These are phyloP conservation scores for Cucumis hystrix DNA, from an alignment of 306 rosid genomes.

Conservation along the genomic window DNA sequence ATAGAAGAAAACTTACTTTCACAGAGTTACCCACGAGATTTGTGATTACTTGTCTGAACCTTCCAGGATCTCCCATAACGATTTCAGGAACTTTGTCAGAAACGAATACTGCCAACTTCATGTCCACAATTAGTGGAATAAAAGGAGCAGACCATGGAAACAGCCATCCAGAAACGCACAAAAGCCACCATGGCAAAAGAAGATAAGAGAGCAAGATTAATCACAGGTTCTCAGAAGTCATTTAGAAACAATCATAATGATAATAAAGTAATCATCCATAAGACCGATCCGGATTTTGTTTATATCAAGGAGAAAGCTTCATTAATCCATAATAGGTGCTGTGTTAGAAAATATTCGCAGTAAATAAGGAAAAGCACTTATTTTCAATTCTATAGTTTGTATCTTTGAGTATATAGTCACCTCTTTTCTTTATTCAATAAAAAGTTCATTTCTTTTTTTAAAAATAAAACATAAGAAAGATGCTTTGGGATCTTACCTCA, in stretches of 20 bases:
- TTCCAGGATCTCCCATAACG: conserved; percentile 89
- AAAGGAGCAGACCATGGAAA: neutral
- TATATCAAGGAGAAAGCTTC: neutral
- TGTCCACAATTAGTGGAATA: neutral
- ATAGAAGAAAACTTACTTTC: conserved; percentile 41
- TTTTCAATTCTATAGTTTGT: no score
- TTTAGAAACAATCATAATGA: neutral
- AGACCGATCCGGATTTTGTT: neutral
- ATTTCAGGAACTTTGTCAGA: conserved; percentile 89
- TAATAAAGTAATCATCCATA: neutral
- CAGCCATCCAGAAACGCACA: neutral
- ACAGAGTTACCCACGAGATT: conserved; percentile 97
- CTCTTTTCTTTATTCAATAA: no score
- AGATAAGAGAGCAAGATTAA: neutral
- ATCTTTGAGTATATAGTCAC: no score
- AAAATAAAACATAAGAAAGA: neutral
- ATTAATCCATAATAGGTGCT: neutral
- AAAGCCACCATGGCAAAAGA: neutral
- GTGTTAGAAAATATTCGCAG: neutral
- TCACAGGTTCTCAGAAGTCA: neutral
- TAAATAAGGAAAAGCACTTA: neutral
- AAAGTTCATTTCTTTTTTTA: no score
- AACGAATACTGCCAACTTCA: conserved; percentile 89
- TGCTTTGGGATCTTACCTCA: conserved; percentile 43
- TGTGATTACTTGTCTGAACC: conserved; percentile 91